Evolutionary conservation across 257 asterid species (phyloP).

Genomic region (Solanum tarijense): DNA sequence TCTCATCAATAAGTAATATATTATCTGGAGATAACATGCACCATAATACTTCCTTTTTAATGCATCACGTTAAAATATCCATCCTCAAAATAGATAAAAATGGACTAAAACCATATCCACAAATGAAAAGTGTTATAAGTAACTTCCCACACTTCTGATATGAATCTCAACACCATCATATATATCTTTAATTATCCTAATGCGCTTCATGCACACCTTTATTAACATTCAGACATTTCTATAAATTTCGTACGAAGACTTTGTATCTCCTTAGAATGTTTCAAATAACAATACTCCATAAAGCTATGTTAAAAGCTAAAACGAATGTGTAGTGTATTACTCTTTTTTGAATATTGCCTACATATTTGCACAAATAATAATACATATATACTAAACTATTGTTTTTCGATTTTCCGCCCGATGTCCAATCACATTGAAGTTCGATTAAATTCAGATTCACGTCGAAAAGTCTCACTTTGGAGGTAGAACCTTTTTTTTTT

Average conservation of each 20-base stretch:
- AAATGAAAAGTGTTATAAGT: neutral
- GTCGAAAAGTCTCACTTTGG: fast-evolving
- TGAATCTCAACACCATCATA: neutral
- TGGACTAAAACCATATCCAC: neutral
- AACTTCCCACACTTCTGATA: neutral
- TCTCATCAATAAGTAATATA: neutral
- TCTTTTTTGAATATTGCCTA: neutral
- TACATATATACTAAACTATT: neutral
- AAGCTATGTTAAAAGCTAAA: neutral
- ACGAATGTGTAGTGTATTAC: neutral
- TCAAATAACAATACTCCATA: neutral
- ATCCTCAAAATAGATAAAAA: neutral
- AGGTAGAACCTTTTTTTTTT: neutral
- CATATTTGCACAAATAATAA: neutral
- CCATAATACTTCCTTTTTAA: neutral
- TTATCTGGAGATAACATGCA: neutral
- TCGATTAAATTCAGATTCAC: neutral
- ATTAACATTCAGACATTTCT: neutral
- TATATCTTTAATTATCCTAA: neutral
- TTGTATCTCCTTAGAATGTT: neutral
- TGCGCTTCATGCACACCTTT: neutral
- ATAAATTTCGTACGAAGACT: neutral
- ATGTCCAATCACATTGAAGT: neutral
- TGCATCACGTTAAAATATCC: neutral
- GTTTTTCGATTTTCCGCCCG: fast-evolving